A percentile compares a stretch with the other conserved stretches of the same genome.
phyloP scores from a whole-genome alignment of 768 basidiomycete species.

The Heimioporus sp. region DNA sequence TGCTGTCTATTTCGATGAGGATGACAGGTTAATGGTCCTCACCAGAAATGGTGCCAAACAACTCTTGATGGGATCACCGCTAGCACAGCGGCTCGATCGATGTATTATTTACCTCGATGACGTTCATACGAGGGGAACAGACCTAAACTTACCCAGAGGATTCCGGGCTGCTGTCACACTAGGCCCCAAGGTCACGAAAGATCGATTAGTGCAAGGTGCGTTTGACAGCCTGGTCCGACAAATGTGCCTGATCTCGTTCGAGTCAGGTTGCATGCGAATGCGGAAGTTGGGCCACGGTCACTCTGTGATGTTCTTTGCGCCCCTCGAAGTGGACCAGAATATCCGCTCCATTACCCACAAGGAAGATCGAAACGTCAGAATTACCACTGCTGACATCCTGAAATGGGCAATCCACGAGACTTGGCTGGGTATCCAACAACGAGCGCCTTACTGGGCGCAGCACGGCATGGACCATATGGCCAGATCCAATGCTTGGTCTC shows the following conservation, averaged over 20 bases:
- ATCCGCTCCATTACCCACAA: slow-evolving; percentile 6
- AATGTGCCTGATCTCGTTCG: neutral
- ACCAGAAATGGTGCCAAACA: neutral
- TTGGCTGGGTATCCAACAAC: slow-evolving; percentile 35
- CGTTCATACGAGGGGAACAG: slow-evolving; percentile 47
- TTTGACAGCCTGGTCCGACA: neutral
- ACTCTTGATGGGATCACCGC: neutral
- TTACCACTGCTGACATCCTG: slow-evolving; percentile 31
- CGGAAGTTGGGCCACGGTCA: neutral
- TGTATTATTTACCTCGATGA: slow-evolving; percentile 54
- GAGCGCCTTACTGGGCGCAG: slow-evolving; percentile 39
- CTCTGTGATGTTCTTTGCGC: neutral
- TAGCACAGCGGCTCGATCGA: slow-evolving; percentile 33
- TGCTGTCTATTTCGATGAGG: slow-evolving; percentile 39
- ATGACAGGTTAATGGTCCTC: slow-evolving; percentile 6
- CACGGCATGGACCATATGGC: slow-evolving; percentile 26
- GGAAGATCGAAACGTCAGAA: neutral
- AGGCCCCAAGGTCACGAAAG: slow-evolving; percentile 51
- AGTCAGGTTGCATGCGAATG: neutral
- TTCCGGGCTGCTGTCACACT: slow-evolving; percentile 26
- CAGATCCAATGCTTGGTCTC: slow-evolving; percentile 10
- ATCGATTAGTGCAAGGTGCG: slow-evolving; percentile 45
- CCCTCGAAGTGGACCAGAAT: neutral
- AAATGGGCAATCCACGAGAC: too few relatives aligned
- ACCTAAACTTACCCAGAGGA: slow-evolving; percentile 47